phyloP scores from a whole-genome alignment of 805 yeast genomes.

The Wickerhamiella bombiphila region DNA sequence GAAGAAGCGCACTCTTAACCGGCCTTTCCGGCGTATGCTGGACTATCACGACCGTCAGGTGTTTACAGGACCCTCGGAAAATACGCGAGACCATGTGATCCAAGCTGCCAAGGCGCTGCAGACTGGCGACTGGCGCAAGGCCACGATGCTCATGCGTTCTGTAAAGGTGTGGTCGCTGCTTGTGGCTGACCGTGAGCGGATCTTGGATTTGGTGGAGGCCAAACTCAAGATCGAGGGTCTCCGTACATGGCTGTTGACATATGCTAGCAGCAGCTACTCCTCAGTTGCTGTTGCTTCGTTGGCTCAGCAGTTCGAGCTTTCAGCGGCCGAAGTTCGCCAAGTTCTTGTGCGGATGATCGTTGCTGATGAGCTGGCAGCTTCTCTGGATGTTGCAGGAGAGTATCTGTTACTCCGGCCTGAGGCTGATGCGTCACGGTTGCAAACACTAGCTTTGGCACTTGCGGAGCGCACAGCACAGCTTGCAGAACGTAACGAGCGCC shows the following conservation, averaged over 20 bases:
- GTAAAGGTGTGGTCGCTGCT: conserved; percentile 79
- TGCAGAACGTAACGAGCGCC: conserved; percentile 72
- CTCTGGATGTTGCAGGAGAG: conserved; percentile 50
- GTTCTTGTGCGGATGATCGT: conserved; percentile 63
- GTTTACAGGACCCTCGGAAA: conserved; percentile 96
- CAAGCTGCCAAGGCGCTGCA: conserved; percentile 82
- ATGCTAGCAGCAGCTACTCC: conserved; percentile 51
- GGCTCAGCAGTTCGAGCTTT: conserved; percentile 50
- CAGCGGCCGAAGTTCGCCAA: conserved; percentile 40
- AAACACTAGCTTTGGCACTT: conserved; percentile 71
- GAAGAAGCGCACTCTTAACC: conserved; percentile 52
- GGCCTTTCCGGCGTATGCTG: conserved; percentile 78
- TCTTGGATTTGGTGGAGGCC: conserved; percentile 42
- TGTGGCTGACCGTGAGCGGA: conserved; percentile 53
- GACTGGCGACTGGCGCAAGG: conserved; percentile 76
- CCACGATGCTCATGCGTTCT: conserved; percentile 54
- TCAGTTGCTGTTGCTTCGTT: conserved; percentile 58
- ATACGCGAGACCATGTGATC: conserved; percentile 83
- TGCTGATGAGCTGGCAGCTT: conserved; percentile 62
- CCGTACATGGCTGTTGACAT: conserved; percentile 81
- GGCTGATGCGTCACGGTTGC: conserved; percentile 69
- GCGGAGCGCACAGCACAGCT: conserved; percentile 67
- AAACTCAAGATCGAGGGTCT: conserved; percentile 83
- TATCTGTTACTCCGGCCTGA: conserved; percentile 58
- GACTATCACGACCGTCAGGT: conserved; percentile 90